Conservation (phyloP, 2,329 filamentous ascomycete genomes). For the Xylaria sp. region DNA sequence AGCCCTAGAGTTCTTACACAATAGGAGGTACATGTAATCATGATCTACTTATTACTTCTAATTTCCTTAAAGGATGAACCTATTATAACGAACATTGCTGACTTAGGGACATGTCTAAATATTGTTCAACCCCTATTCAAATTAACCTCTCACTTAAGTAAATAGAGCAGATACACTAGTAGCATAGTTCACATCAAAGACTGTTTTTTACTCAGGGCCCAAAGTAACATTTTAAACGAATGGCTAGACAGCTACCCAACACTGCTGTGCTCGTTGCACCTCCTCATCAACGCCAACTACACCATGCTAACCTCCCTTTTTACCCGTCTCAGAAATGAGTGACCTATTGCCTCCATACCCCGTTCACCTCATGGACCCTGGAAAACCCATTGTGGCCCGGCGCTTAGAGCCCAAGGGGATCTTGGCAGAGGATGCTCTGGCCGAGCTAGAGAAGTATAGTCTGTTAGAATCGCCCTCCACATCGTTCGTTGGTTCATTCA, state of each 20-base stretch:
- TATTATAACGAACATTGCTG: not conserved
- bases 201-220: not conserved
- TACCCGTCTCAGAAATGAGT: conserved; percentile 18
- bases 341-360: not conserved
- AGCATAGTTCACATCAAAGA: not conserved
- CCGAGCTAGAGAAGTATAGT: conserved; percentile 40
- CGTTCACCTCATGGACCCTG: not conserved
- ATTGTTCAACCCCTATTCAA: too few species aligned
- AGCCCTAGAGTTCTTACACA: not conserved
- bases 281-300: conserved; percentile 11
- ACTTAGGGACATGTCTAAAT: too few species aligned
- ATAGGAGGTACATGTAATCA: not conserved
- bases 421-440: conserved; percentile 51
- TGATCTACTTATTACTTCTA: too few species aligned
- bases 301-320: not conserved
- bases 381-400: not conserved
- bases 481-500: not conserved
- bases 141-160: not conserved
- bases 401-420: conserved; percentile 47
- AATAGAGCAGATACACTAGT: not conserved
- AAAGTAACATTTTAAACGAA: conserved; percentile 12
- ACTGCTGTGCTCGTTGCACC: conserved; percentile 11
- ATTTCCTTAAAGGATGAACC: not conserved
- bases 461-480: conserved; percentile 9
- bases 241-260: conserved; percentile 15